These are phyloP conservation scores for Papilionanthe hybrid DNA, from an alignment of 116 monocot genomes.

Conservation along the genomic window DNA sequence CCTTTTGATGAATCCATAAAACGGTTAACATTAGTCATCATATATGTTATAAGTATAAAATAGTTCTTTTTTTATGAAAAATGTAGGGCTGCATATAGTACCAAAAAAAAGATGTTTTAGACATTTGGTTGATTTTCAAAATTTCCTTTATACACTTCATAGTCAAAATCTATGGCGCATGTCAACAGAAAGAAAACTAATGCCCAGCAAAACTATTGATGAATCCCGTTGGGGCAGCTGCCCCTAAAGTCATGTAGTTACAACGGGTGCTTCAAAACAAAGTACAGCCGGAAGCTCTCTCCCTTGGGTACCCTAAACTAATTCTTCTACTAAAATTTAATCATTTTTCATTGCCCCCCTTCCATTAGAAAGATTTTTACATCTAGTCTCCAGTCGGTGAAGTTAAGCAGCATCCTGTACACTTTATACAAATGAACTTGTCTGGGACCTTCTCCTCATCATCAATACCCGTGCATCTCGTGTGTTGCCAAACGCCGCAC, in stretches of 20 bases:
- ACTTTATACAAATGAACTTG: constrained; percentile 50
- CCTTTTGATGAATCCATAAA: too few relatives aligned
- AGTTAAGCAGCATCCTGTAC: not conserved
- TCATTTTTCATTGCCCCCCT: not conserved
- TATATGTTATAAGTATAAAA: not conserved
- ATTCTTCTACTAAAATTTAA: not conserved
- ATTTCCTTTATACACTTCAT: not conserved
- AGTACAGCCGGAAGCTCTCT: not conserved
- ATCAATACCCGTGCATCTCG: constrained; percentile 63
- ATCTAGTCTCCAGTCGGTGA: not conserved
- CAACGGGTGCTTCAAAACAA: not conserved
- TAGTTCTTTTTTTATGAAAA: not conserved
- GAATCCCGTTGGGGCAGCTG: not conserved
- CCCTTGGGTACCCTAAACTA: too few relatives aligned
- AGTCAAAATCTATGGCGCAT: not conserved
- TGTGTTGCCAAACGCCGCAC: constrained; percentile 85
- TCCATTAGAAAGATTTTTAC: not conserved
- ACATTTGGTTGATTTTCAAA: not conserved
- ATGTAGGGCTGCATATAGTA: not conserved
- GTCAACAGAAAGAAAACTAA: not conserved
- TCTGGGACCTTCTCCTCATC: constrained; percentile 52
- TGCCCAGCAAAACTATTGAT: not conserved
- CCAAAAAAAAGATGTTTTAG: not conserved
- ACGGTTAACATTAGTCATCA: not conserved
- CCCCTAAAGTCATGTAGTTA: not conserved